phyloP scores from a whole-genome alignment of 2,329 filamentous ascomycete species.

The Hypoxylon sp. region DNA sequence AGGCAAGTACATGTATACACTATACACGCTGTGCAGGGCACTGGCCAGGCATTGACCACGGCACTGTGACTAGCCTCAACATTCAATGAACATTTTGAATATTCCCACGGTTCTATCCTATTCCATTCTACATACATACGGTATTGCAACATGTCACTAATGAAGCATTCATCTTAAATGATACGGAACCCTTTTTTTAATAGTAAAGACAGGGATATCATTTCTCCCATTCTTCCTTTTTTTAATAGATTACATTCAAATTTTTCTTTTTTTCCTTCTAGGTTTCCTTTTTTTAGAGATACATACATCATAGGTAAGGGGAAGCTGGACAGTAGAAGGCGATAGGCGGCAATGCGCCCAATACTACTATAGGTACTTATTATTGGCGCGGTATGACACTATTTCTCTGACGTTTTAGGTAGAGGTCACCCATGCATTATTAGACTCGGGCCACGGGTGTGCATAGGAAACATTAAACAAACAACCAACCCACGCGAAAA shows the following conservation, averaged over 20 bases:
- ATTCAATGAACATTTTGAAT: too few species aligned
- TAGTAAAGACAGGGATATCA: slow-evolving; percentile 15
- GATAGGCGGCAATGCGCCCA: slow-evolving; percentile 30
- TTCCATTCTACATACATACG: slow-evolving; percentile 5
- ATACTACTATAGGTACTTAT: slow-evolving; percentile 42
- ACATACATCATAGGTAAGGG: slow-evolving; percentile 32
- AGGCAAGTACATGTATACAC: too few species aligned
- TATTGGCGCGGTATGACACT: slow-evolving; percentile 45
- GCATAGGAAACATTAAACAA: slow-evolving; percentile 40
- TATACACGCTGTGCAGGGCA: too few species aligned
- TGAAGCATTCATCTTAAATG: slow-evolving; percentile 18
- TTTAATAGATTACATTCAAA: slow-evolving; percentile 12
- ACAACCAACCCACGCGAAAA: slow-evolving; percentile 31
- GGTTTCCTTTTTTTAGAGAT: slow-evolving; percentile 1
- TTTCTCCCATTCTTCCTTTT: slow-evolving; percentile 22
- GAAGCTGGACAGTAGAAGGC: neutral
- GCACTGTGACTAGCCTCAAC: too few species aligned
- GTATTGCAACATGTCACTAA: slow-evolving; percentile 17
- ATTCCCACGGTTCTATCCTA: slow-evolving; percentile 2
- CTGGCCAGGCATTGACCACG: neutral
- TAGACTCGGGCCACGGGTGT: slow-evolving; percentile 41
- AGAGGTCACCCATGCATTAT: slow-evolving; percentile 43
- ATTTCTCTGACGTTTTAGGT: slow-evolving; percentile 47
- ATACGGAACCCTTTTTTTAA: slow-evolving; percentile 13
- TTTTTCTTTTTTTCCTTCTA: slow-evolving; percentile 5